phyloP scores from a whole-genome alignment of 2,329 filamentous ascomycete species.

The Nemania serpens region DNA sequence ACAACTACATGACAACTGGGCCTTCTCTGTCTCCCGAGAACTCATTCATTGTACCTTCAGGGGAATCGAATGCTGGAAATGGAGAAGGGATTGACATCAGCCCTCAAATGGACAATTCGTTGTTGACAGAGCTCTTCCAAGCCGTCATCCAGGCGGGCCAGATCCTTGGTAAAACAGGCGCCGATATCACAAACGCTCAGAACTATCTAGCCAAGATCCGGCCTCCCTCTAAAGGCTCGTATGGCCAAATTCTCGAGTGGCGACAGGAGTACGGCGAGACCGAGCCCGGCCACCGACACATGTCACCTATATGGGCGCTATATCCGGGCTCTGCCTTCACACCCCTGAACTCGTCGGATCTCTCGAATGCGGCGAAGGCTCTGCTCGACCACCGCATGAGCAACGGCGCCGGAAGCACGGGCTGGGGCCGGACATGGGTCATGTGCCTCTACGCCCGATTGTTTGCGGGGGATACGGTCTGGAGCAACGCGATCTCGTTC shows the following conservation, averaged over 20 bases:
- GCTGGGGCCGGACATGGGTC: slow-evolving; percentile 55
- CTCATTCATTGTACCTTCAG: slow-evolving; percentile 20
- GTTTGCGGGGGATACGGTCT: slow-evolving; percentile 43
- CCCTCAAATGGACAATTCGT: slow-evolving; percentile 25
- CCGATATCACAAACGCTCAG: slow-evolving; percentile 14
- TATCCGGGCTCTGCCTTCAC: slow-evolving; percentile 28
- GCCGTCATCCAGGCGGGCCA: slow-evolving; percentile 26
- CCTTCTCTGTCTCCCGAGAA: slow-evolving; percentile 31
- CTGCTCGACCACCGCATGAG: slow-evolving; percentile 28
- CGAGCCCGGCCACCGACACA: slow-evolving; percentile 28
- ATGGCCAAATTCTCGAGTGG: slow-evolving; percentile 35
- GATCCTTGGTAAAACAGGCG: slow-evolving; percentile 14
- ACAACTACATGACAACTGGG: slow-evolving; percentile 29
- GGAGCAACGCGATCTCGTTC: slow-evolving; percentile 43
- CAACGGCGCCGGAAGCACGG: slow-evolving; percentile 40
- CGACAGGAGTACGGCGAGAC: slow-evolving; percentile 30
- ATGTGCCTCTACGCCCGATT: slow-evolving; percentile 53
- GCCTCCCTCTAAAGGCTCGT: slow-evolving; percentile 26
- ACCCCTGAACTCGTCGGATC: slow-evolving; percentile 20
- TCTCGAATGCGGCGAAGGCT: slow-evolving; percentile 21
- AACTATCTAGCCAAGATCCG: slow-evolving; percentile 20
- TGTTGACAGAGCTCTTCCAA: slow-evolving; percentile 47
- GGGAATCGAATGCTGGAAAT: slow-evolving; percentile 7
- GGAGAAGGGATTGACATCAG: slow-evolving; percentile 23
- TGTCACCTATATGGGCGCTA: slow-evolving; percentile 32